Base-by-base conservation (phyloP, 2,329 filamentous ascomycete genomes). In the Colletotrichum sp. region DNA sequence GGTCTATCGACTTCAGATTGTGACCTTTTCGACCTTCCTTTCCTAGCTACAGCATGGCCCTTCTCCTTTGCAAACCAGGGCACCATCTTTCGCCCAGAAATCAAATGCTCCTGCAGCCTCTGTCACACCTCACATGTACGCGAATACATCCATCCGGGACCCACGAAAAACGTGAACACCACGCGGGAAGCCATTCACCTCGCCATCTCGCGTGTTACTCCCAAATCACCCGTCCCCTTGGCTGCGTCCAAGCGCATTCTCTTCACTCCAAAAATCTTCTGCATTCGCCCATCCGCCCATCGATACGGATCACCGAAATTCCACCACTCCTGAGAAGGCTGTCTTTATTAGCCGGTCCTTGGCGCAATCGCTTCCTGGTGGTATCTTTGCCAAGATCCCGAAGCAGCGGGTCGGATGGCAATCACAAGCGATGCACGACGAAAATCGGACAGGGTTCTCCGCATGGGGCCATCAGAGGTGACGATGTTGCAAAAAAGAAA, bases 371-470 rank as follows among this genome's bases (percentile, higher is more conserved):
- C 30, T 36, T n/a, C 30, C 28, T 43, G n/a, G n/a, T 21, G 6
- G 18, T 10, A 30, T 57, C 64, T 65, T 34, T 26, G 26, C 64
- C 69, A 67, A 75, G 55, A 28, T 48, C 43, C 64, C 43, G 70
- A 73, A 43, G 63, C 26, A 57, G 63, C 32, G 36, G 28, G n/a
- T 34, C 58, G 57, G 38, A 52, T 32, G 63, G 9, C 57, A n/a
- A 64, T 73, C 73, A 75, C 34, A 43, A 24, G 70, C 43, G 34
- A 60, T 69, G 21, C 24, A 13, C 26, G 13, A 55, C 63, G 69
- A 9, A 7, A 48, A 16, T 21, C 57, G 16, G 58, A 16, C 70
- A 75, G 73, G 64, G 73, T 75, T 73, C 70, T 75, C 70, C 70
- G 73, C 70, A 73, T 60, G 70, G 48, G 34, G 28, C 58, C 57